A percentile compares a stretch with the other conserved stretches of the same genome.
phyloP scores from a whole-genome alignment of 352 stramenopile genomes.

The Phytophthora hibernalis region DNA sequence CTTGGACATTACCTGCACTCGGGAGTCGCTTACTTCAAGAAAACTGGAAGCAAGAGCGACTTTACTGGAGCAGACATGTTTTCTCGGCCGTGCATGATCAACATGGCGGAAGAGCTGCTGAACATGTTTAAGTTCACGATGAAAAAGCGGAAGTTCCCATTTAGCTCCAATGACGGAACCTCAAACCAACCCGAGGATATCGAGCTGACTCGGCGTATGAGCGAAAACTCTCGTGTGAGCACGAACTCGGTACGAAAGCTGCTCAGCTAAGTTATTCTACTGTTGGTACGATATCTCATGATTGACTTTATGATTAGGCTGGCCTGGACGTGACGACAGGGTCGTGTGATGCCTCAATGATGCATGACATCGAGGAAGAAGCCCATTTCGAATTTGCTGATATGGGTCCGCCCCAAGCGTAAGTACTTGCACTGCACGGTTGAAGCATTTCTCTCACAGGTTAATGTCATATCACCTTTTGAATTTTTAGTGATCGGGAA shows the following conservation, averaged over 20 bases:
- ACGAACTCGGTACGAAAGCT: constrained; percentile 50
- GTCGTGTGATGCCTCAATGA: constrained; percentile 41
- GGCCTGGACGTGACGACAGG: constrained; percentile 39
- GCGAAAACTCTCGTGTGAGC: constrained; percentile 63
- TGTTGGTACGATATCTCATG: not conserved
- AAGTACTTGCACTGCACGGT: constrained; percentile 3
- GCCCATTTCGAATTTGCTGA: constrained; percentile 53
- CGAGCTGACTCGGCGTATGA: constrained; percentile 77
- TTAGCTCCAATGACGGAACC: constrained; percentile 43
- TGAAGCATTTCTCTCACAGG: not conserved
- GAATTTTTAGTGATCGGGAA: constrained; percentile 42
- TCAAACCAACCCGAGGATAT: constrained; percentile 49
- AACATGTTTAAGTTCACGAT: constrained; percentile 86
- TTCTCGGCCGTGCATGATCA: constrained; percentile 53
- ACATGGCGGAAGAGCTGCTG: constrained; percentile 71
- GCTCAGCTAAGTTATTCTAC: not conserved
- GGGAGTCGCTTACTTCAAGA: constrained; percentile 51
- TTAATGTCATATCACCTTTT: not conserved
- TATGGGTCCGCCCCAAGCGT: constrained; percentile 35
- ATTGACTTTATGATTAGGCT: constrained; percentile 19
- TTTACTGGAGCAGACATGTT: constrained; percentile 59
- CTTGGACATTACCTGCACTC: constrained; percentile 74
- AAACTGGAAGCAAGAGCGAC: constrained; percentile 20
- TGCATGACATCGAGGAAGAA: constrained; percentile 52
- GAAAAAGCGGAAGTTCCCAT: constrained; percentile 88